Conservation (phyloP, 1,284 basidiomycete species). For the Cryptococcus depauperatus region DNA sequence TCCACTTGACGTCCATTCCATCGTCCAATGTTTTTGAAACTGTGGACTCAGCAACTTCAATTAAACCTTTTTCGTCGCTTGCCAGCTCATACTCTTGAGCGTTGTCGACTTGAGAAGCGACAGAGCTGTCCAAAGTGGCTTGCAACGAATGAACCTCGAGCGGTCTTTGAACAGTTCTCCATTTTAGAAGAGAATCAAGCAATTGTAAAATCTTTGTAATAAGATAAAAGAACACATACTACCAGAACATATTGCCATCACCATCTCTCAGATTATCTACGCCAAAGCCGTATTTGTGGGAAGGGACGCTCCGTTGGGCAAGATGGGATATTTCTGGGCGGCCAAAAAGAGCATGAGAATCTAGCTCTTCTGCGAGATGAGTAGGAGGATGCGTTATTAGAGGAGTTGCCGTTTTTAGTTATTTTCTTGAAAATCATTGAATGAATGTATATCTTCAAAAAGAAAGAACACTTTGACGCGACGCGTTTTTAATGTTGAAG, state of each 20-base stretch:
- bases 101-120: background rate
- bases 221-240: slow-evolving; percentile 76
- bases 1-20: slow-evolving; percentile 10
- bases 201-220: no score
- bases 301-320: slow-evolving; percentile 94
- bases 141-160: no score
- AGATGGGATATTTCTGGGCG: slow-evolving; percentile 48
- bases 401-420: no score
- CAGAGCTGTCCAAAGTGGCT: slow-evolving; percentile 8
- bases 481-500: no score
- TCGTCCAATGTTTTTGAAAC: no score
- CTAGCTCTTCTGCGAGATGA: background rate
- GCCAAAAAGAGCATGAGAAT: background rate
- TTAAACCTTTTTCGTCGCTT: slow-evolving; percentile 20
- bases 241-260: slow-evolving; percentile 93
- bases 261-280: slow-evolving; percentile 82
- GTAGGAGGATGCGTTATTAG: no score
- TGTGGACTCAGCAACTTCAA: no score
- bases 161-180: no score
- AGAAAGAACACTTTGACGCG: no score
- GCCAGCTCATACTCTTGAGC: slow-evolving; percentile 22
- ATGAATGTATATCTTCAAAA: no score
- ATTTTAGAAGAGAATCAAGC: no score
- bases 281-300: slow-evolving; percentile 93
- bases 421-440: no score